Evolutionary conservation across 495 filamentous ascomycete species (phyloP), one percentile per base, ranked within the genome.

Genomic region (Neurospora tetrasperma): DNA sequence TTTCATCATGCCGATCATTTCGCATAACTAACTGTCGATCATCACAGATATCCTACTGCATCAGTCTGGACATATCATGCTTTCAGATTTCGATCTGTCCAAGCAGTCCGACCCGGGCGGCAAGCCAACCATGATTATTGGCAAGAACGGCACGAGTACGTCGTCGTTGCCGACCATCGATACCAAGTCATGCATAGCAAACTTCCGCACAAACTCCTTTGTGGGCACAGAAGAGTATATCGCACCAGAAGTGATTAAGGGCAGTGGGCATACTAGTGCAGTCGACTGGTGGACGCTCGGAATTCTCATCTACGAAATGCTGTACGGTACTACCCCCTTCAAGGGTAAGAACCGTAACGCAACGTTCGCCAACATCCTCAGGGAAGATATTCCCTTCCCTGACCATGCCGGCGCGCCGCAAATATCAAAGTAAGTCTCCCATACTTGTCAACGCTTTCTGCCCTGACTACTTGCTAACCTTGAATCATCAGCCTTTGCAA

Each of bases 261-360:
- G 96, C 14, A 98, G 95, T 80, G 96, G 96, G 23, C 96, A 99
- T 80, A 99, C 96, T 8, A 98, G 94, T 76, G 96, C 96, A 5
- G 96, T 99, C 3, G 96, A 99, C 81, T 99, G 96, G 96, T 99
- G 96, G 96, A 99, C 96, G 3, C 84, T 99, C 11, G 96, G 96
- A 23, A 98, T 99, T 71, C 82, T 99, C 76, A 92, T 98, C 72
- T 99, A 97, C 76, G 96, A 99, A 81, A 99, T 99, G 96, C 85
- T 99, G n/a, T 98, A 92, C 82, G 96, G 96, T 27, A 98, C 94
- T 4, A 99, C 96, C 2, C 96, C 96, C 0, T 99, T 99, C 88
- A 99, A 99, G 84, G 96, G 96, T 76, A 98, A 99, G 89, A 99
- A 97, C 82, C 89, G 96, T 42, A 99, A 98, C 79, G 93, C 93